Conservation (phyloP, 2,329 filamentous ascomycete species). For the Hysterium pulicare region DNA sequence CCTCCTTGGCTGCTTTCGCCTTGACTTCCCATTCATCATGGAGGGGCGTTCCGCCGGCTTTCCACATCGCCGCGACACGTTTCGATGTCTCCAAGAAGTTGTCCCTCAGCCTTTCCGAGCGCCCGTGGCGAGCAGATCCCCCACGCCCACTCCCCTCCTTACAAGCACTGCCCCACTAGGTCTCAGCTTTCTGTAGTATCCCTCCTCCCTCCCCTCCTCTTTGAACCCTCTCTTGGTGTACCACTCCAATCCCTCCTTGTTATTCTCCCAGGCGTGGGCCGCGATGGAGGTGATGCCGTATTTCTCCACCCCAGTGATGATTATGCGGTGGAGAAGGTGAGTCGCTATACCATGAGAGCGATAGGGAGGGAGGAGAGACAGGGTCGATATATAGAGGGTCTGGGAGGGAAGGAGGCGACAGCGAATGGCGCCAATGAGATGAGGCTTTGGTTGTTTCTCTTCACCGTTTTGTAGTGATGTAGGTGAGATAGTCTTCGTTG, state of each 20-base stretch:
- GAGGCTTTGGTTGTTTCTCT: slow-evolving; percentile 21
- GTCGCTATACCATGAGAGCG: slow-evolving; percentile 56
- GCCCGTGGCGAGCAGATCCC: slow-evolving; percentile 30
- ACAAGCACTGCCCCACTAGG: slow-evolving; percentile 56
- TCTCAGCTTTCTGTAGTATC: slow-evolving; percentile 58
- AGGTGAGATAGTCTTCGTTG: not conserved
- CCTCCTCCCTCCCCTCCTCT: slow-evolving; percentile 49
- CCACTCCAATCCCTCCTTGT: slow-evolving; percentile 59
- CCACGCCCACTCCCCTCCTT: slow-evolving; percentile 39
- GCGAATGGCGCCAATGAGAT: slow-evolving; percentile 46
- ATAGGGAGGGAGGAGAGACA: slow-evolving; percentile 59
- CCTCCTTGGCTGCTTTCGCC: not conserved
- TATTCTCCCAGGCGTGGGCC: slow-evolving; percentile 63
- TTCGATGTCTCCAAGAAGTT: not conserved
- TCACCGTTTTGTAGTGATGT: not conserved
- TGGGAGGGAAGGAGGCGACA: slow-evolving; percentile 42
- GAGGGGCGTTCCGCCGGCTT: not conserved
- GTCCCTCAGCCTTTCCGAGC: not conserved
- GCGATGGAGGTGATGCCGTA: slow-evolving; percentile 53
- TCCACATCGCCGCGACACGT: not conserved
- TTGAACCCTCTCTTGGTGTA: slow-evolving; percentile 58
- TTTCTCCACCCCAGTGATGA: slow-evolving; percentile 46
- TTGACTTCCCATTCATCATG: not conserved
- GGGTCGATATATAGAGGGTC: slow-evolving; percentile 59
- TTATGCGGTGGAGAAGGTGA: slow-evolving; percentile 47